Evolutionary conservation across 805 yeast genomes (phyloP).

Genomic region (Nematodospora valgi): DNA sequence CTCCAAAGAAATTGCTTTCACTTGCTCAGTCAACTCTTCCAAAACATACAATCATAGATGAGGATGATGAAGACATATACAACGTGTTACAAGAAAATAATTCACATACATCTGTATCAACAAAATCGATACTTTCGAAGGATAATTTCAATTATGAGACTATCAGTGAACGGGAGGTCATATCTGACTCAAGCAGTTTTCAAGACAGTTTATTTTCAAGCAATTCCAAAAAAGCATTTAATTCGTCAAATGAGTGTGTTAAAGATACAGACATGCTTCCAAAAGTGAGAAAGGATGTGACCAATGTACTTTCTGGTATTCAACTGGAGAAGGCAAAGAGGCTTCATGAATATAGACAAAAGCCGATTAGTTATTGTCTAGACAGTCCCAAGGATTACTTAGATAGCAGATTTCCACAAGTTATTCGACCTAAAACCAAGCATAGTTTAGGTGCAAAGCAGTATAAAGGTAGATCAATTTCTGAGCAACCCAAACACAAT

Average conservation of each 20-base stretch:
- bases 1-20: no score
- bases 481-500: slow-evolving; percentile 1
- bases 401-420: slow-evolving; percentile 6
- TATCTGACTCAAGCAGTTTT: slow-evolving; percentile 7
- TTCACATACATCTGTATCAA: not conserved
- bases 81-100: slow-evolving; percentile 1
- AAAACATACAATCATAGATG: not conserved
- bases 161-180: not conserved
- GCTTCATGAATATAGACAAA: slow-evolving; percentile 19
- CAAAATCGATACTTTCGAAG: slow-evolving; percentile 1
- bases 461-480: not conserved
- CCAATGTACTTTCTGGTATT: no score
- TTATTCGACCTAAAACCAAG: not conserved
- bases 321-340: slow-evolving; percentile 7
- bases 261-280: slow-evolving; percentile 1
- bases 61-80: slow-evolving; percentile 2
- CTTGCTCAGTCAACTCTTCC: no score
- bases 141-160: slow-evolving; percentile 1
- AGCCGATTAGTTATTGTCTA: slow-evolving; percentile 26
- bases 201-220: slow-evolving; percentile 13
- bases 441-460: not conserved
- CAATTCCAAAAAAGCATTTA: no score
- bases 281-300: not conserved
- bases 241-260: not conserved
- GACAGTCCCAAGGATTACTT: slow-evolving; percentile 23